Conservation (phyloP, 768 basidiomycete genomes). For the Lyophyllum shimeji region DNA sequence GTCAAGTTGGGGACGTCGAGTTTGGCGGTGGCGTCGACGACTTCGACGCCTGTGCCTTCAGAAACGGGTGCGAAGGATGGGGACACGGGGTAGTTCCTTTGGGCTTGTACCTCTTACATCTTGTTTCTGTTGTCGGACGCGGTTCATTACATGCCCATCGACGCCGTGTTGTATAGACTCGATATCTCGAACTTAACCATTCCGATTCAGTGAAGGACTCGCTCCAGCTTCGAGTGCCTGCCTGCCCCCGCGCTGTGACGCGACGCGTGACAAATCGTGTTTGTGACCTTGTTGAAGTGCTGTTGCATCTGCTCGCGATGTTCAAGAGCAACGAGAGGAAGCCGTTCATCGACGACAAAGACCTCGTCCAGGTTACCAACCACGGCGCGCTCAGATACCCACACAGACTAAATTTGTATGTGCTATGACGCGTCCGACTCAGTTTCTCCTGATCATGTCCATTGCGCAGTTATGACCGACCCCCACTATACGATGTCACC, state of each 20-base stretch:
- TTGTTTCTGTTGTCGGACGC: slow-evolving; percentile 1
- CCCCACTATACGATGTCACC: slow-evolving; percentile 86
- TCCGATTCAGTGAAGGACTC: neutral
- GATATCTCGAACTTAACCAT: slow-evolving; percentile 7
- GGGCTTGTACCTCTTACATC: slow-evolving; percentile 7
- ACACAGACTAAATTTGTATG: slow-evolving; percentile 78
- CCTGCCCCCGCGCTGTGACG: slow-evolving; percentile 2
- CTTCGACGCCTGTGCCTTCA: slow-evolving; percentile 49
- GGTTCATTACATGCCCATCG: slow-evolving; percentile 3
- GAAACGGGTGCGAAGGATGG: slow-evolving; percentile 70
- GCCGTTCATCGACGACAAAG: slow-evolving; percentile 18
- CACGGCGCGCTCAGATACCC: slow-evolving; percentile 51
- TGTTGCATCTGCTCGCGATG: slow-evolving; percentile 22
- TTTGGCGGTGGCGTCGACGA: slow-evolving; percentile 35
- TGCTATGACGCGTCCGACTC: slow-evolving; percentile 9
- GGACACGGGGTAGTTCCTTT: slow-evolving; percentile 59
- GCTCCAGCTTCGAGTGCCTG: too few relatives aligned
- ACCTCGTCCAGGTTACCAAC: slow-evolving; percentile 25
- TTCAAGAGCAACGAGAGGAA: slow-evolving; percentile 34
- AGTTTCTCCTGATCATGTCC: slow-evolving; percentile 9
- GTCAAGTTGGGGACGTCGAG: slow-evolving; percentile 61
- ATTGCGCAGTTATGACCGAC: slow-evolving; percentile 71
- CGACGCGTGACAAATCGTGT: slow-evolving; percentile 23
- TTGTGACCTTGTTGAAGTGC: slow-evolving; percentile 11
- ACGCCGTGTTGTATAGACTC: slow-evolving; percentile 10